phyloP scores from a whole-genome alignment of 306 rosid species.

The Mimosa pudica region DNA sequence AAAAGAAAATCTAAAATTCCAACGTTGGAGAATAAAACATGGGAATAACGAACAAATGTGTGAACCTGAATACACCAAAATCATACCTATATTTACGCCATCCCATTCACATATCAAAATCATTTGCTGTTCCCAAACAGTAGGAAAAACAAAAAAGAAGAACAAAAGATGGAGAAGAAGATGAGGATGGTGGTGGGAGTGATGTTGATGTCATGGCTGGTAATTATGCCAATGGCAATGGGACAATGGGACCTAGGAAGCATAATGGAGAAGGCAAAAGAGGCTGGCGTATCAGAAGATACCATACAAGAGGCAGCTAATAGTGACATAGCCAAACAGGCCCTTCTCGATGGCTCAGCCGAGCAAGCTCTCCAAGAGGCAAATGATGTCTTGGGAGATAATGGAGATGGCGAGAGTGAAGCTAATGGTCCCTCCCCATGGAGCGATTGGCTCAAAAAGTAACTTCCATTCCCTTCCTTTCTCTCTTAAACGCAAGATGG shows the following conservation, averaged over 20 bases:
- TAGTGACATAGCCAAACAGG: conserved; percentile 30
- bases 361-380: conserved; percentile 1
- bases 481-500: too few species aligned
- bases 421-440: neutral
- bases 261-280: conserved; percentile 20
- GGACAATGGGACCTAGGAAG: conserved; percentile 9
- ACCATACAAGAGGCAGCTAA: neutral
- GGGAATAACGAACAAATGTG: conserved; percentile 24
- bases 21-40: conserved; percentile 19
- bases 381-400: neutral
- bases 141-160: neutral
- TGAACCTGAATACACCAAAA: conserved; percentile 3
- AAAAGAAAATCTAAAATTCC: neutral
- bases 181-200: neutral
- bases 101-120: neutral
- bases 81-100: too few species aligned
- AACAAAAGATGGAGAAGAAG: conserved; percentile 28
- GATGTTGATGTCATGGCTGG: conserved; percentile 22
- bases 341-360: conserved; percentile 18
- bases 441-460: conserved; percentile 31
- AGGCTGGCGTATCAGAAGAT: conserved; percentile 30
- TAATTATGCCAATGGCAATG: neutral
- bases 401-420: too few species aligned
- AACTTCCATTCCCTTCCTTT: neutral
- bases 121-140: neutral